Conservation (phyloP, 176 grass and related monocot species). For the Olyra latifolia region DNA sequence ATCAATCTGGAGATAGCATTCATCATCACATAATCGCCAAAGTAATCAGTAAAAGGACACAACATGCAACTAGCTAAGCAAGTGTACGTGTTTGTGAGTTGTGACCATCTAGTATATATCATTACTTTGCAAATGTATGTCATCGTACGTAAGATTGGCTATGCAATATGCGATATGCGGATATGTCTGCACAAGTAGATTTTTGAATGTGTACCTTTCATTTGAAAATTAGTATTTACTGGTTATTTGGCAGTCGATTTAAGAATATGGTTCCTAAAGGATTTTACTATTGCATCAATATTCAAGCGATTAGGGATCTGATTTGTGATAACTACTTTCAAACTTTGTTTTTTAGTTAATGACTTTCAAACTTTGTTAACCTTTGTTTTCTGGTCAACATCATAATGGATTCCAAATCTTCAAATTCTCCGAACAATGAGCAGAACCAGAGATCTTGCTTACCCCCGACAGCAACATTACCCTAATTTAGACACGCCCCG, state of each 20-base stretch:
- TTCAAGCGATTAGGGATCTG: neutral
- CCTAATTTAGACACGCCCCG: constrained; percentile 18
- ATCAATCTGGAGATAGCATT: constrained; percentile 29
- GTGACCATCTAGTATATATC: constrained; percentile 8
- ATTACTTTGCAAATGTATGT: constrained; percentile 8
- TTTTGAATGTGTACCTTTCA: neutral
- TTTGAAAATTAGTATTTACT: neutral
- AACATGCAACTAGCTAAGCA: constrained; percentile 27
- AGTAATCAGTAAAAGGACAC: constrained; percentile 3
- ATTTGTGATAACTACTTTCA: neutral
- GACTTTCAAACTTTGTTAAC: neutral
- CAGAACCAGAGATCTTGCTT: neutral
- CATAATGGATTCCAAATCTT: constrained; percentile 32
- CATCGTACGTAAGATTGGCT: constrained; percentile 4
- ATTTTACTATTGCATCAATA: neutral
- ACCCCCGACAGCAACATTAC: constrained; percentile 13
- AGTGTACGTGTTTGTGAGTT: neutral
- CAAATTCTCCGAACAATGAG: neutral
- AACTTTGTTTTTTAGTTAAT: too few species aligned
- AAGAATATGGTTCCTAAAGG: neutral
- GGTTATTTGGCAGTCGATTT: neutral
- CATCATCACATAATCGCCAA: constrained; percentile 8
- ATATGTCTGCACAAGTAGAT: neutral
- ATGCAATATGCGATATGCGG: neutral
- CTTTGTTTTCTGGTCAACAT: neutral